Conservation (phyloP, 2,329 filamentous ascomycete species). For the Cryoendolithus antarcticus region DNA sequence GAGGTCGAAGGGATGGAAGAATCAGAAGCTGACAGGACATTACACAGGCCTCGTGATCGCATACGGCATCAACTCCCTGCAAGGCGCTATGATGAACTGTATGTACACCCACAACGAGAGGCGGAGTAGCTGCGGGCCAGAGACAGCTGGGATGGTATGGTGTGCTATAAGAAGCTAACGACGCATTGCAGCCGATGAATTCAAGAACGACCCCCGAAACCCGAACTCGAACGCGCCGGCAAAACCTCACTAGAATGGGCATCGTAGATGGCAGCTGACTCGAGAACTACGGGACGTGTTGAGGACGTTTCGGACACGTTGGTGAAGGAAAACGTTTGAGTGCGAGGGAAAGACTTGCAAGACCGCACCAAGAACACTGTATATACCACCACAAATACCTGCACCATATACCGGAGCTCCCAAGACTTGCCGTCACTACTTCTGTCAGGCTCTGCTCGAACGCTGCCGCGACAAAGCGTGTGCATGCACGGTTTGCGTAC, state of each 20-base stretch:
- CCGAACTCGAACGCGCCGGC: conserved; percentile 35
- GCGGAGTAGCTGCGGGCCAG: not conserved
- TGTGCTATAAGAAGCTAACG: not conserved
- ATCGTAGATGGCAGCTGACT: conserved; percentile 1
- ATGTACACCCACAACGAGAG: conserved; percentile 32
- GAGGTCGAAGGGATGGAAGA: conserved; percentile 1
- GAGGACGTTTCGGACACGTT: no score
- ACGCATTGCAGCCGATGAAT: conserved; percentile 61
- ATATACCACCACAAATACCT: no score
- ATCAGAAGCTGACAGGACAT: conserved; percentile 7
- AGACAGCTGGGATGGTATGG: not conserved
- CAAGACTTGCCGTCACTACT: no score
- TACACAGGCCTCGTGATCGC: conserved; percentile 64
- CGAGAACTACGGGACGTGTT: no score
- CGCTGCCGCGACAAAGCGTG: no score
- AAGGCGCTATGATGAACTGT: conserved; percentile 69
- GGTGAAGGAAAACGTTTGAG: no score
- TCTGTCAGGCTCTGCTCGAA: no score
- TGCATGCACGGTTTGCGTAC: no score
- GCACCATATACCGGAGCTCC: no score
- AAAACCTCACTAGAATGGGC: conserved; percentile 14
- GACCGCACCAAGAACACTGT: no score
- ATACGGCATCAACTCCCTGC: conserved; percentile 81
- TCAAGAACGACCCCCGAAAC: conserved; percentile 95
- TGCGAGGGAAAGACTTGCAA: no score